A percentile compares a stretch with the other conserved stretches of the same genome.
phyloP scores from a whole-genome alignment of 1,139 yeast genomes.

The Yamadazyma conglobata region DNA sequence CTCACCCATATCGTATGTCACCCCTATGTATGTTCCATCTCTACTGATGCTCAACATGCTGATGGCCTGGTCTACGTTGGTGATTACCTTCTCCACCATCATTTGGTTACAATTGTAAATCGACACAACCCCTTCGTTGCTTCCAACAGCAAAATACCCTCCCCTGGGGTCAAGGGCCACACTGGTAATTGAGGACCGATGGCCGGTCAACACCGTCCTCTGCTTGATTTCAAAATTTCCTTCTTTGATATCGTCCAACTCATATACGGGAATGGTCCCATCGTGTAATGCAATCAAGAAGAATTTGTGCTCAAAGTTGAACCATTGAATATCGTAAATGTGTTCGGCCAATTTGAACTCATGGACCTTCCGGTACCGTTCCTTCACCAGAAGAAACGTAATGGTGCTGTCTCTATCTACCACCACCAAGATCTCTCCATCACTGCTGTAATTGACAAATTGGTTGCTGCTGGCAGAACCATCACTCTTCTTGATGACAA shows the following conservation, averaged over 20 bases:
- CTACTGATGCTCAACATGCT: constrained; percentile 39
- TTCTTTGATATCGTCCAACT: constrained; percentile 12
- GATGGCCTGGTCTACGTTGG: constrained; percentile 50
- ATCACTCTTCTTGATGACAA: constrained; percentile 22
- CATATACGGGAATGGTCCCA: constrained; percentile 31
- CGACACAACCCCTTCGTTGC: constrained; percentile 70
- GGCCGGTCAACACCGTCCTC: constrained; percentile 38
- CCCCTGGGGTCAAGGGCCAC: constrained; percentile 60
- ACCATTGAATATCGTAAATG: constrained; percentile 39
- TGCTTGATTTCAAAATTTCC: constrained; percentile 18
- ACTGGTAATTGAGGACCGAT: constrained; percentile 51
- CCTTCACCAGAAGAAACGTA: constrained; percentile 23
- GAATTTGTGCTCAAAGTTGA: constrained; percentile 27
- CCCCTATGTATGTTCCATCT: constrained; percentile 45
- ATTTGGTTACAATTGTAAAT: constrained; percentile 53
- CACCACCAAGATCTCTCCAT: constrained; percentile 52
- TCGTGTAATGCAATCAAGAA: constrained; percentile 39
- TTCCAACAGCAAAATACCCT: constrained; percentile 51
- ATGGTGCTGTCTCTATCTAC: constrained; percentile 39
- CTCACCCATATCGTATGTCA: constrained; percentile 42
- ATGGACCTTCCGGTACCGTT: constrained; percentile 24
- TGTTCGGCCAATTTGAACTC: constrained; percentile 23
- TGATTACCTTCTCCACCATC: constrained; percentile 41
- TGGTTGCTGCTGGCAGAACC: constrained; percentile 20
- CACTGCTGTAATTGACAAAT: constrained; percentile 45